Percentiles rank a stretch among this genome's conserved stretches.
Conservation (phyloP, 1,284 basidiomycete genomes). For the Ceratorhiza oryzae-sativae region DNA sequence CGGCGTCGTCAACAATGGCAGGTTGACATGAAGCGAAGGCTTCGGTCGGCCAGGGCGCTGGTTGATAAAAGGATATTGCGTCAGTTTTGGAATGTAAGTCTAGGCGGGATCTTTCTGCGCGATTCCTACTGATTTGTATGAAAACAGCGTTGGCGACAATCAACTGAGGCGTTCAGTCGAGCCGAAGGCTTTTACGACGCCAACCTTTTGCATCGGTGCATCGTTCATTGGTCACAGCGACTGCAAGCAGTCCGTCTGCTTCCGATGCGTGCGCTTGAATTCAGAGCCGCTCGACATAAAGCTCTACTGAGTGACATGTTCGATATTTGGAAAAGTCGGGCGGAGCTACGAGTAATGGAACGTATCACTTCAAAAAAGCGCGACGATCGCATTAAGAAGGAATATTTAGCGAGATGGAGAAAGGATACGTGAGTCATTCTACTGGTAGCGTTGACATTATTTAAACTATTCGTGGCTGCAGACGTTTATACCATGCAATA, state of each 20-base stretch:
- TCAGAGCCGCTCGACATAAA: slow-evolving; percentile 9
- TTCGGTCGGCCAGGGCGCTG: slow-evolving; percentile 10
- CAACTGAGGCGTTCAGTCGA: slow-evolving; percentile 5
- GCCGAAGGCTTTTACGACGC: slow-evolving; percentile 31
- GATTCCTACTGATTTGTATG: neutral
- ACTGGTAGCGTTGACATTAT: neutral
- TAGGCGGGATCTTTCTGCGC: neutral
- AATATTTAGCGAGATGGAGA: slow-evolving; percentile 39
- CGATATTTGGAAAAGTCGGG: slow-evolving; percentile 41
- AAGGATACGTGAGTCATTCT: slow-evolving; percentile 42
- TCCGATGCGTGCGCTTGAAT: slow-evolving; percentile 24
- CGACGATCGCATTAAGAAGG: slow-evolving; percentile 26
- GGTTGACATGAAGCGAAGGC: slow-evolving; percentile 37
- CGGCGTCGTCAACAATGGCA: slow-evolving; percentile 37
- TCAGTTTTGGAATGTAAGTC: slow-evolving; percentile 37
- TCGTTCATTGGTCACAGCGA: slow-evolving; percentile 35
- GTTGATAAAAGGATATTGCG: slow-evolving; percentile 37
- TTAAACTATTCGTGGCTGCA: slow-evolving; percentile 46
- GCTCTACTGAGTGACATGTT: slow-evolving; percentile 24
- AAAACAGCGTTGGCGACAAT: slow-evolving; percentile 37
- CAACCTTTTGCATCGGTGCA: slow-evolving; percentile 24
- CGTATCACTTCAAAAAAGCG: slow-evolving; percentile 19
- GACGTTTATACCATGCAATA: slow-evolving; percentile 57
- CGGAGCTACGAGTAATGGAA: slow-evolving; percentile 39
- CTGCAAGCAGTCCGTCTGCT: slow-evolving; percentile 23